phyloP scores from a whole-genome alignment of 2,329 filamentous ascomycete genomes.

The Aureobasidium sp. region DNA sequence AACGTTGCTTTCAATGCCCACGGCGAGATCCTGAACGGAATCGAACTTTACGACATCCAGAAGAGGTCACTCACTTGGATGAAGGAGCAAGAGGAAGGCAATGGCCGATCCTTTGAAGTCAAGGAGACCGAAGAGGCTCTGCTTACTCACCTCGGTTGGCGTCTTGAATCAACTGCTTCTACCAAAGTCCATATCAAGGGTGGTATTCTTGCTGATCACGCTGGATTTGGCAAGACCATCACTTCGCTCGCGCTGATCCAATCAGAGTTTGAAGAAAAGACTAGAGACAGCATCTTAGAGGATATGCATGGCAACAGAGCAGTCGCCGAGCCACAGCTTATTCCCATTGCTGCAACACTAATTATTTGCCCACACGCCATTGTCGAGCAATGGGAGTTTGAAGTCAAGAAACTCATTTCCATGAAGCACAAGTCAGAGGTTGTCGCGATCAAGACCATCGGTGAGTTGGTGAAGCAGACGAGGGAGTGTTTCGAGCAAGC shows the following conservation, averaged over 20 bases:
- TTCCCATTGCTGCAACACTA: slow-evolving; percentile 45
- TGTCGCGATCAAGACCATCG: slow-evolving; percentile 32
- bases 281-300: background rate
- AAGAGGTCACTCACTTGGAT: slow-evolving; percentile 52
- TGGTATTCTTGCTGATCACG: slow-evolving; percentile 55
- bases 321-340: background rate
- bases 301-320: background rate
- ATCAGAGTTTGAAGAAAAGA: slow-evolving; percentile 27
- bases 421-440: slow-evolving; percentile 24
- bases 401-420: slow-evolving; percentile 45
- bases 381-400: slow-evolving; percentile 48
- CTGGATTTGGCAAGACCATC: slow-evolving; percentile 61
- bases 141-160: slow-evolving; percentile 40
- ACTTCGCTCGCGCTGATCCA: slow-evolving; percentile 50
- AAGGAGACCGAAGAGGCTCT: slow-evolving; percentile 50
- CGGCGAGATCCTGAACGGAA: slow-evolving; percentile 22
- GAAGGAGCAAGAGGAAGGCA: slow-evolving; percentile 42
- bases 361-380: slow-evolving; percentile 51
- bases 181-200: slow-evolving; percentile 40
- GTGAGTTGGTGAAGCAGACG: slow-evolving; percentile 32
- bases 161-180: slow-evolving; percentile 46
- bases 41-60: slow-evolving; percentile 45
- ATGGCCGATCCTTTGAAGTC: slow-evolving; percentile 36
- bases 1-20: slow-evolving; percentile 7
- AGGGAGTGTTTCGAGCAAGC: slow-evolving; percentile 40